Conservation (phyloP, 129 eudicot genomes). For the Ambrosia artemisiifolia region DNA sequence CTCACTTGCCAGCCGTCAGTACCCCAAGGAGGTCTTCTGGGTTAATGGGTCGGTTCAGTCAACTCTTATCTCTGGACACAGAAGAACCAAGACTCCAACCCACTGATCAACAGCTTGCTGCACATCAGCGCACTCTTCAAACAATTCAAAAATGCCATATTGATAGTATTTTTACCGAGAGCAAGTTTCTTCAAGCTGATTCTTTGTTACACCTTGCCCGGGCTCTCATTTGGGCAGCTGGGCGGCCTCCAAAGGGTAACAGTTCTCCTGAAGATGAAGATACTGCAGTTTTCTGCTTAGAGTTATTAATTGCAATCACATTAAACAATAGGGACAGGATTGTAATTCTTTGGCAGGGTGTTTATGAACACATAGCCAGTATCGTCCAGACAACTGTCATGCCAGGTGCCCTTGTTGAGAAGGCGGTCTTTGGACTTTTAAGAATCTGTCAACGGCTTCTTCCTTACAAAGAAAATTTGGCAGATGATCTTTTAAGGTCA, state of each 20-base stretch:
- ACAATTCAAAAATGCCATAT: slow-evolving; percentile 86
- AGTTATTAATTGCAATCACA: slow-evolving; percentile 77
- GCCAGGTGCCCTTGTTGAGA: slow-evolving; percentile 86
- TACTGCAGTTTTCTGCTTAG: slow-evolving; percentile 87
- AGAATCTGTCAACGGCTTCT: slow-evolving; percentile 82
- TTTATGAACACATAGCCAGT: slow-evolving; percentile 76
- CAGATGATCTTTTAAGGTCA: slow-evolving; percentile 80
- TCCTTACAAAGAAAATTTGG: slow-evolving; percentile 86
- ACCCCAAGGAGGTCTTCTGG: slow-evolving; percentile 89
- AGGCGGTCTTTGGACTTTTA: slow-evolving; percentile 86
- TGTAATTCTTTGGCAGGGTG: slow-evolving; percentile 85
- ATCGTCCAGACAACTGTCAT: slow-evolving; percentile 78
- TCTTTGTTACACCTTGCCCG: slow-evolving; percentile 78
- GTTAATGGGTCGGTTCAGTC: slow-evolving; percentile 92
- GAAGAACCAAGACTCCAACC: slow-evolving; percentile 92
- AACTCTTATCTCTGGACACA: slow-evolving; percentile 78
- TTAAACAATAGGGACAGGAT: slow-evolving; percentile 78
- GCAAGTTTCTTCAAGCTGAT: slow-evolving; percentile 82
- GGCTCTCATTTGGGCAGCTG: slow-evolving; percentile 91
- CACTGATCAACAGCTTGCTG: slow-evolving; percentile 86
- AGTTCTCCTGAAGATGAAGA: slow-evolving; percentile 82
- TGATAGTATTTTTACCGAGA: slow-evolving; percentile 84
- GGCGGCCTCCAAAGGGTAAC: slow-evolving; percentile 78
- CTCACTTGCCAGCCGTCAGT: slow-evolving; percentile 70
- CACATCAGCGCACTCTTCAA: slow-evolving; percentile 85